phyloP scores from a whole-genome alignment of 495 filamentous ascomycete genomes.

The Thermothielavioides terrestris region DNA sequence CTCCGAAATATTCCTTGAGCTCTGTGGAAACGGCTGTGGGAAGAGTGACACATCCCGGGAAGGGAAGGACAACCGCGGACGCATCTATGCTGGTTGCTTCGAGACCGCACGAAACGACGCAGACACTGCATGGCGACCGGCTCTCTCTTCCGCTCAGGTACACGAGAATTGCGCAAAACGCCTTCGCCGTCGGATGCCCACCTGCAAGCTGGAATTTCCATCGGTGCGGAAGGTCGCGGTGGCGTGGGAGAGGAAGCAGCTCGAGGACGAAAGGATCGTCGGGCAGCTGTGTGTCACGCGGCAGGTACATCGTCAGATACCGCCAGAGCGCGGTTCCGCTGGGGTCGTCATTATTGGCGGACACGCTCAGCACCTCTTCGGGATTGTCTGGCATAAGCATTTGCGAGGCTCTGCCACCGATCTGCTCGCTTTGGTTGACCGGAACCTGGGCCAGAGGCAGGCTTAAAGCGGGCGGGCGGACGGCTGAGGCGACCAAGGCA shows the following conservation, averaged over 20 bases:
- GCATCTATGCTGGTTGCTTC: no score
- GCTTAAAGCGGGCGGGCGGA: not conserved
- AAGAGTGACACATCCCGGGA: not conserved
- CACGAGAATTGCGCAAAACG: slow-evolving; percentile 4
- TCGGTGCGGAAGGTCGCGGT: not conserved
- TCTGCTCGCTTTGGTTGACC: not conserved
- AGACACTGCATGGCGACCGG: not conserved
- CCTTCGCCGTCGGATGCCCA: not conserved
- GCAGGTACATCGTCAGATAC: not conserved
- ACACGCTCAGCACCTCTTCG: not conserved
- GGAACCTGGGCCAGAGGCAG: not conserved
- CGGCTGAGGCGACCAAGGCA: no score
- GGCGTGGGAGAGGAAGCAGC: slow-evolving; percentile 1
- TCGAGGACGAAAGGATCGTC: not conserved
- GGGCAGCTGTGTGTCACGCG: not conserved
- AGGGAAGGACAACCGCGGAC: not conserved
- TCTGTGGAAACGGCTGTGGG: not conserved
- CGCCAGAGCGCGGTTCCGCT: not conserved
- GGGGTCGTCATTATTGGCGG: not conserved
- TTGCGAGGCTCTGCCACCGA: not conserved
- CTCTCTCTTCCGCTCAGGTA: slow-evolving; percentile 2
- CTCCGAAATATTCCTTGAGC: not conserved
- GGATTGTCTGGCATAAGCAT: not conserved
- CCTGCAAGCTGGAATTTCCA: slow-evolving; percentile 5
- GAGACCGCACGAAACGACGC: not conserved